Evolutionary conservation across 225 moss, liverwort and hornwort genomes (phyloP).

Genomic region (Marchantia polymorpha): DNA sequence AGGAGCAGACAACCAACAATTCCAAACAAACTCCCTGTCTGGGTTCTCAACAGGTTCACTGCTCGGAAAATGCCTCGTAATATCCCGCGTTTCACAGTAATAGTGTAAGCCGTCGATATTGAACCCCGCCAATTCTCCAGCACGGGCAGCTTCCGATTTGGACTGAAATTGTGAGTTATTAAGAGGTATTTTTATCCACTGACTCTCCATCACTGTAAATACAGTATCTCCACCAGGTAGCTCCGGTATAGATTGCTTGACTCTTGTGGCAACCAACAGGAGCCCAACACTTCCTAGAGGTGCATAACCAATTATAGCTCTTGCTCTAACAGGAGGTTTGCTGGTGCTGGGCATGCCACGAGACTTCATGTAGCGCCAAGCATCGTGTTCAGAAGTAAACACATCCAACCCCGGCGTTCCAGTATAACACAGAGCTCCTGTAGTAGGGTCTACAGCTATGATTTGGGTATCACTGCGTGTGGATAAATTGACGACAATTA

Average conservation of each 20-base stretch:
- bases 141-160: conserved; percentile 82
- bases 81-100: conserved; percentile 90
- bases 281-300: conserved; percentile 80
- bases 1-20: conserved; percentile 86
- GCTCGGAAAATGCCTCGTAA: conserved; percentile 96
- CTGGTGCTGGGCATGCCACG: conserved; percentile 38
- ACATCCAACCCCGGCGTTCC: conserved; percentile 70
- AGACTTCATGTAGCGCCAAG: conserved; percentile 51
- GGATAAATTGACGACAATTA: conserved; percentile 77
- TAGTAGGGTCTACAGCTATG: conserved; percentile 82
- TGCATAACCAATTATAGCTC: conserved; percentile 89
- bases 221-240: conserved; percentile 90
- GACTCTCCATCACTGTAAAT: conserved; percentile 69
- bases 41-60: conserved; percentile 63
- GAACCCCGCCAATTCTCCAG: conserved; percentile 75
- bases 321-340: conserved; percentile 50
- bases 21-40: conserved; percentile 97
- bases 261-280: conserved; percentile 70
- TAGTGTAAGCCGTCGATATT: conserved; percentile 73
- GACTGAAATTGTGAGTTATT: conserved; percentile 74
- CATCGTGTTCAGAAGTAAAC: conserved; percentile 74
- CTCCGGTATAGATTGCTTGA: conserved; percentile 57
- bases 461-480: conserved; percentile 83
- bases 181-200: conserved; percentile 80
- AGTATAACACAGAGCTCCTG: conserved; percentile 75